Evolutionary conservation across 1,284 basidiomycete genomes (phyloP), one percentile per base, ranked within the genome.

Genomic region (Papiliotrema fonsecae): DNA sequence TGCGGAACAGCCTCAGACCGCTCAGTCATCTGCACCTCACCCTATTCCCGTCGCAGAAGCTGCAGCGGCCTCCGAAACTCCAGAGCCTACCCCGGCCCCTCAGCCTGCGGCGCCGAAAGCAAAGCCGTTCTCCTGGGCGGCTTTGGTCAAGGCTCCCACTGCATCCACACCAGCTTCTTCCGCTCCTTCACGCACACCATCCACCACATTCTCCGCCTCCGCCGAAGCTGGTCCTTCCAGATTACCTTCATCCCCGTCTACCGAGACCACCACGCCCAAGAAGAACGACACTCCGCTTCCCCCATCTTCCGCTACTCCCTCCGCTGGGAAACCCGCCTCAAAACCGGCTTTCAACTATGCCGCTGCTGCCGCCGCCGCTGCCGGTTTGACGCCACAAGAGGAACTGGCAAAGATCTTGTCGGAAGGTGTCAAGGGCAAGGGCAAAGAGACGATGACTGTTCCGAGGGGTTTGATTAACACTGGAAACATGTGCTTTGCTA

Each of bases 401-500:
- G 80, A 83, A 57, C 70, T 87, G 7, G 62, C 83, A 11, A 76
- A 75, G 1, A 75, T 87, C 6, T 76, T 88, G 7, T 80, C 76
- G 3, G 76, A 77, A 4, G 79, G 79, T 1, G 75, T 66, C 21
- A 61, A 60, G 42, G 63, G 60, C 1, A 55, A 53, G 32, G 47
- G 42, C 5, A 56, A 49, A 28, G 52, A 56, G 21, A 42, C 34
- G 18, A 48, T 55, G 52, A 79, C 81, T 21, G 73, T 79, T 27
- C 86, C 90, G 0, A 80, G 93, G 26, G 94, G 94, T 4, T 76
- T 98, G 37, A 81, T 97, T 63, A 98, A 97, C 74, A 87, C 84
- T 5, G 94, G 94, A 9, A 98, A 98, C 75, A 87, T 97, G 82
- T 98, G 94, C 74, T 98, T 97, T 69, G 92, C 93, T 45, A 97